Evolutionary conservation across 1,284 basidiomycete genomes (phyloP).

Genomic region (Pyrrhoderma lamaoense): DNA sequence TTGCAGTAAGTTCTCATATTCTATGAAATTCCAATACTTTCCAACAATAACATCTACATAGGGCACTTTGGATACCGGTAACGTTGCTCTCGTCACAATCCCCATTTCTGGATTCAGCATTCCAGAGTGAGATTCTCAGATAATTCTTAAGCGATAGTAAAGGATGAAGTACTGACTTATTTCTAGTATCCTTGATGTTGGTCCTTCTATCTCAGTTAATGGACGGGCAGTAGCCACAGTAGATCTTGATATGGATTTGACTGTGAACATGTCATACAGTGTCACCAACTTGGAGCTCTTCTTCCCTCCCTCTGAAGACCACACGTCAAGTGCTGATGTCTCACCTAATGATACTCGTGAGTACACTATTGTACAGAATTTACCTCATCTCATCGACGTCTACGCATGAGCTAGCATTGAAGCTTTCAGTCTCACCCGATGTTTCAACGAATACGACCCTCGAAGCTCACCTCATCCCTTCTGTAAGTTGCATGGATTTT

Average conservation of each 20-base stretch:
- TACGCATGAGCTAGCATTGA: slow-evolving; percentile 29
- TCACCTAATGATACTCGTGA: slow-evolving; percentile 30
- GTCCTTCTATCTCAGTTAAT: slow-evolving; percentile 30
- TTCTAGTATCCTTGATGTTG: slow-evolving; percentile 29
- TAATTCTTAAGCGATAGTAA: neutral
- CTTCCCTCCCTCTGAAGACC: slow-evolving; percentile 3
- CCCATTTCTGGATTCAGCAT: slow-evolving; percentile 37
- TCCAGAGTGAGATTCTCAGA: slow-evolving; percentile 29
- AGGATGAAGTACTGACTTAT: neutral
- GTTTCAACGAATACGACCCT: slow-evolving; percentile 35
- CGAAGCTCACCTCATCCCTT: slow-evolving; percentile 43
- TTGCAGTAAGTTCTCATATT: slow-evolving; percentile 24
- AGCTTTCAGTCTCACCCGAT: slow-evolving; percentile 35
- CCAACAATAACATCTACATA: slow-evolving; percentile 16
- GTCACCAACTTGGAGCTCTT: slow-evolving; percentile 8
- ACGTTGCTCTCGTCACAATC: slow-evolving; percentile 29
- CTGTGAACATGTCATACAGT: slow-evolving; percentile 8
- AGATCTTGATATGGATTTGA: slow-evolving; percentile 11
- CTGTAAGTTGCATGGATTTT: slow-evolving; percentile 20
- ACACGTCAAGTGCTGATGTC: slow-evolving; percentile 20
- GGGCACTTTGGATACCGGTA: slow-evolving; percentile 31
- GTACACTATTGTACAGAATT: slow-evolving; percentile 17
- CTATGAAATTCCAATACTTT: neutral
- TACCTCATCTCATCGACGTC: slow-evolving; percentile 11
- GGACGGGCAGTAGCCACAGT: slow-evolving; percentile 22